Evolutionary conservation across 116 monocot species (phyloP), one percentile per base, ranked within the genome.

Genomic region (Papilionanthe hybrid): DNA sequence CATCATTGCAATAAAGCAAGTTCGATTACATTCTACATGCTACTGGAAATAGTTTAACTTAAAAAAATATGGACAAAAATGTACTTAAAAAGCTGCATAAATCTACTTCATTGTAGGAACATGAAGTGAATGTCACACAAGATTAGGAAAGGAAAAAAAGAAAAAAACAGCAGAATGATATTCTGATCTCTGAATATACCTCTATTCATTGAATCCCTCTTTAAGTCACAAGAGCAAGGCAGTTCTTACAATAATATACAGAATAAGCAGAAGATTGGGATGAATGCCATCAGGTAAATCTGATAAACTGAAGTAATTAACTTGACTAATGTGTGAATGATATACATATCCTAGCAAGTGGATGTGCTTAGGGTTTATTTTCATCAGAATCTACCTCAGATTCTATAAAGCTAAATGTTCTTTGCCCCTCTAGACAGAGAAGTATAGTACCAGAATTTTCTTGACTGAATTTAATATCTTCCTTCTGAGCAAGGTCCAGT

Each of bases 391-490:
- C 73, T 19, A n/a, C 85, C 4, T 82, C 78, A 50, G 60, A 72
- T 9, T 79, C 85, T 22, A 84, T 53, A 82, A 98, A 98, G 72
- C 75, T 86, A 17, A 91, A 98, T 78, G 91, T 81, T 73, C 83
- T 94, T 44, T 55, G 57, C 7, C 90, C 81, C 76, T 89, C 86
- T 22, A 93, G 78, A 29, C 58, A 48, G 11, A 98, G 80, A 4
- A 93, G 41, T 41, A 98, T 56, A 41, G 93, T 87, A 76, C 98
- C 98, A 19, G 88, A 72, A 82, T 98, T 94, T 79, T 94, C 98
- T 80, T 87, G 89, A n/a, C 73, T 79, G 91, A 91, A 98, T 56
- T 87, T 49, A n/a, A 98, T 88, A 6, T 81, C 91, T 85, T 98
- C 98, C 66, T 84, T 93, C 55, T 79, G 66, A 30, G 78, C 78